These are phyloP conservation scores for Solanum etuberosum DNA, from an alignment of 257 asterid genomes.

Conservation along the genomic window DNA sequence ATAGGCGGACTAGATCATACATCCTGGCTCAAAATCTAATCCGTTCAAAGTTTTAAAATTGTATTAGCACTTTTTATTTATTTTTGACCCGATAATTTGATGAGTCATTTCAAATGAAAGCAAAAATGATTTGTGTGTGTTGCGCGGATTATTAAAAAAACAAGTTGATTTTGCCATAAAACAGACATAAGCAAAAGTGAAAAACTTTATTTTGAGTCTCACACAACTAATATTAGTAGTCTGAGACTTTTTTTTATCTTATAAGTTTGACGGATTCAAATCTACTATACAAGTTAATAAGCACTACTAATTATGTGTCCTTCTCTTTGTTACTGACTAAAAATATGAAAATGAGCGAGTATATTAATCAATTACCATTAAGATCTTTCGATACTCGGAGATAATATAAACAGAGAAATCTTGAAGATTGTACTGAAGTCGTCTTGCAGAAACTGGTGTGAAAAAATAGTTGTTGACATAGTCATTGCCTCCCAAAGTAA, in stretches of 20 bases:
- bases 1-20: background rate
- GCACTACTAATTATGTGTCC: background rate
- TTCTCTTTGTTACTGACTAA: background rate
- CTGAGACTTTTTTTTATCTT: background rate
- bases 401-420: conserved; percentile 39
- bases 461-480: conserved; percentile 69
- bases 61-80: no score
- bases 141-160: background rate
- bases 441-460: conserved; percentile 35
- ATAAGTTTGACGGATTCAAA: background rate
- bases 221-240: background rate
- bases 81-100: no score
- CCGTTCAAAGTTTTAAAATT: background rate
- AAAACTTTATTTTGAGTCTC: no score
- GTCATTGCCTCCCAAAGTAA: conserved; percentile 75
- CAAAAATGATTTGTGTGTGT: background rate
- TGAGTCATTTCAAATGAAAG: no score
- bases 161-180: background rate
- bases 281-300: background rate
- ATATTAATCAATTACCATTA: conserved; percentile 18
- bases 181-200: background rate
- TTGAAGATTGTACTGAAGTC: conserved; percentile 36
- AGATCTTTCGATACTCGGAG: conserved; percentile 47
- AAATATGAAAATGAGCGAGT: background rate
- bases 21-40: background rate